These are phyloP conservation scores for Chionographis japonica DNA, from an alignment of 106 monocot species.

Conservation along the genomic window DNA sequence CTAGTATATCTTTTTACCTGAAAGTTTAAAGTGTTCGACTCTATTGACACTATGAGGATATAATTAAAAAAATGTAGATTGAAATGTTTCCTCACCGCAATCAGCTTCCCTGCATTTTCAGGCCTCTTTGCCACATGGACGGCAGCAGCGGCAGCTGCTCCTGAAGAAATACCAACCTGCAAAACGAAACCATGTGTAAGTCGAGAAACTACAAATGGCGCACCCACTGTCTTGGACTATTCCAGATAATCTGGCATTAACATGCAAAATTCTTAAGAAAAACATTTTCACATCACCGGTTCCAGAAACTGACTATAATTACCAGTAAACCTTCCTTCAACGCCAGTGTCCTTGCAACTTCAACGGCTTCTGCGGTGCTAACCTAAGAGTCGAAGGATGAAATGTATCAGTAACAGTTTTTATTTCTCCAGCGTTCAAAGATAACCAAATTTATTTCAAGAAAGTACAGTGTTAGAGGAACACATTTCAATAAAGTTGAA, in stretches of 20 bases:
- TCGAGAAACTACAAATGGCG: not conserved
- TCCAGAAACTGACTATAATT: slow-evolving; percentile 10
- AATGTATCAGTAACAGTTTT: not conserved
- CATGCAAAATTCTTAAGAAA: not conserved
- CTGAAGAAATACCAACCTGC: slow-evolving; percentile 96
- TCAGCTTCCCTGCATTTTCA: slow-evolving; percentile 94
- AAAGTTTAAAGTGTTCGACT: too few species aligned
- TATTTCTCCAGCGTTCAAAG: too few species aligned
- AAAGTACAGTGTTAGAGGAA: too few species aligned
- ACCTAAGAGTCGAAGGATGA: slow-evolving; percentile 37
- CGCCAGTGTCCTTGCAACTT: slow-evolving; percentile 79
- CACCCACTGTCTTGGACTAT: not conserved
- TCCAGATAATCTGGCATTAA: not conserved
- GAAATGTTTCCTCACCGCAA: slow-evolving; percentile 45
- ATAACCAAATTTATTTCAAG: too few species aligned
- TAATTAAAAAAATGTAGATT: not conserved
- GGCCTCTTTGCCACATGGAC: slow-evolving; percentile 75
- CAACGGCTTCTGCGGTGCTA: slow-evolving; percentile 85
- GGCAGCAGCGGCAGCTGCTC: slow-evolving; percentile 91
- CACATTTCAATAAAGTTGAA: too few species aligned
- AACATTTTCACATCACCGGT: not conserved
- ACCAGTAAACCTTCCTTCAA: slow-evolving; percentile 91
- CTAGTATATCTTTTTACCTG: too few species aligned
- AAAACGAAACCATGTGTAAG: not conserved
- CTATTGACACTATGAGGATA: too few species aligned